Conservation (phyloP, 2,329 filamentous ascomycete genomes). For the Fusarium sp. region DNA sequence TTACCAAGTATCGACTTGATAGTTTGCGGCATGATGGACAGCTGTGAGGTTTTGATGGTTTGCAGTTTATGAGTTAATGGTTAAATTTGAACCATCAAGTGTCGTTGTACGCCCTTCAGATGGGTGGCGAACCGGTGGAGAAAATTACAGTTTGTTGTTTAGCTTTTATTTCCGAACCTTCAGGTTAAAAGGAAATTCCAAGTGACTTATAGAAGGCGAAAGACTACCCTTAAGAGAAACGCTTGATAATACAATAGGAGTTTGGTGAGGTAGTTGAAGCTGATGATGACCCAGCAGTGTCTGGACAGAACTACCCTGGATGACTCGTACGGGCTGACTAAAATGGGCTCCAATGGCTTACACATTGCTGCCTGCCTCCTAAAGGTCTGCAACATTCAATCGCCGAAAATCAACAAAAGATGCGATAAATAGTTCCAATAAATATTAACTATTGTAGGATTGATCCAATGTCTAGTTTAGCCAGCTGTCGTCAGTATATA, state of each 20-base stretch:
- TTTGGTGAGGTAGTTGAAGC: neutral
- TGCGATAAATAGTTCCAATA: neutral
- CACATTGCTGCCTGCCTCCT: neutral
- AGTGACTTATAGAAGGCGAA: neutral
- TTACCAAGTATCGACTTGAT: conserved; percentile 56
- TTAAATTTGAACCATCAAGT: neutral
- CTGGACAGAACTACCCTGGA: neutral
- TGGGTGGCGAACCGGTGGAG: conserved; percentile 35
- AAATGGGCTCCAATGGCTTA: neutral
- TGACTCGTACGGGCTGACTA: conserved; percentile 28
- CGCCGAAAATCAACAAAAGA: neutral
- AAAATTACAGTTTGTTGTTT: conserved; percentile 4
- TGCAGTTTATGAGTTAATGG: neutral
- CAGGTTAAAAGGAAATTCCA: neutral
- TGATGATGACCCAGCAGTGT: conserved; percentile 2
- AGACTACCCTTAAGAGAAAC: neutral
- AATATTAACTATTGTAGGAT: conserved; percentile 6
- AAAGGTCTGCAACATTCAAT: neutral
- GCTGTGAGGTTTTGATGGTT: neutral
- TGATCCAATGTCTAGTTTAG: conserved; percentile 38
- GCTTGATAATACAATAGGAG: neutral
- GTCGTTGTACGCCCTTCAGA: conserved; percentile 16
- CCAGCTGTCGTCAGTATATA: conserved; percentile 65
- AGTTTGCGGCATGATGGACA: conserved; percentile 46
- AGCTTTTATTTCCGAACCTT: neutral